Base-by-base conservation (phyloP, 23 red algal genomes). In the Agarophyton chilense region DNA sequence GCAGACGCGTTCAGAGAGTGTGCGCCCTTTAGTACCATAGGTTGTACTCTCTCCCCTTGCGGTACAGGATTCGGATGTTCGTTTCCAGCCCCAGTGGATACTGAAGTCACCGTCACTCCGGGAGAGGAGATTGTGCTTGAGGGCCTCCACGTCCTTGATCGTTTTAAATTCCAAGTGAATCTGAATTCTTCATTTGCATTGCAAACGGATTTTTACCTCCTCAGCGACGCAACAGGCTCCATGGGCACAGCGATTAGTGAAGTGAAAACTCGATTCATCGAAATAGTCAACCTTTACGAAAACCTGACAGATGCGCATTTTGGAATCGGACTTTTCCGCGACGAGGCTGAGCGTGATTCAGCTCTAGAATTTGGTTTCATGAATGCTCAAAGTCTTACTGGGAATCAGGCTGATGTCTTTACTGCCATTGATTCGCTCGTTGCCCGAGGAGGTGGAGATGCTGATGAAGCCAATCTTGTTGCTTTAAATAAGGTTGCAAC, bases 241-340 rank as follows among this genome's bases (percentile, higher is more conserved):
- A 79, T 79, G 35, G 12, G 13, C 14, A 35, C 3, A 14, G 75
- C 75, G 3, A 79, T 79, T 26, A 22, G 7, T 13, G 50, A 52
- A 24, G 74, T 81, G 1, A 79, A 42, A 29, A 55, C 17, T 4
- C 10, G 60, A n/a, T 80, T 81, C 44, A 22, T 26, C 28, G 73
- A 91, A 26, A 68, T 91, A 14, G 42, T 81, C 12, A 36, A 79
- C 9, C 22, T 86, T 2, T 86, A 67, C 28, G 81, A 73, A 52
- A 40, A 29, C 13, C 18, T 52, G 12, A 77, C 84, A 17, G 52
- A 80, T 50, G 57, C 62, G 58, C 60, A 80, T 0, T 91, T 91
- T 54, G 87, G 87, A 35, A 73, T 91, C 31, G 87, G 87, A 24
- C 52, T 70, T 53, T 91, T 45, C 35, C 57, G 87, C n/a, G 87